Base-by-base conservation (phyloP, 1,284 basidiomycete genomes). In the Malassezia caprae region DNA sequence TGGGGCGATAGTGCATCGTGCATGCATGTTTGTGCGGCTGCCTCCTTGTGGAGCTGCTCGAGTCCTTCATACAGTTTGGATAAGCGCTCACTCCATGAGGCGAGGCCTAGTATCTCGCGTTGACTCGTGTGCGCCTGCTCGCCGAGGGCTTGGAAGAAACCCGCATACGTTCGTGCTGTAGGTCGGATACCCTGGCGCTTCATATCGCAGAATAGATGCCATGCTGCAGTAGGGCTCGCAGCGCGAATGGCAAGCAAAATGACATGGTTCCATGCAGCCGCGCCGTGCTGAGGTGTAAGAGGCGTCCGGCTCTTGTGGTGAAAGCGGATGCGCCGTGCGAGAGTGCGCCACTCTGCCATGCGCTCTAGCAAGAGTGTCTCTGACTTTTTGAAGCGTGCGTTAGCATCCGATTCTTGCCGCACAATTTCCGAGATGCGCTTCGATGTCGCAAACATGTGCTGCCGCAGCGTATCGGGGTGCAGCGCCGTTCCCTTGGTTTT, bases 251-350 rank as follows among this genome's bases (percentile, higher is more conserved):
- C 55, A 5, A 57, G 32, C 11, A n/a, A 11, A 15, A 57, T 57
- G 8, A 52, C 55, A n/a, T 57, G 55, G 30, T 57, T 57, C 55
- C 55, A 57, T 8, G 55, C 49, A 4, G 55, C 32, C 5, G 42
- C 55, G 13, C 50, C 49, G 27, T 28, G 37, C 40, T 52, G 49
- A 10, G 55, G 55, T 15, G 31, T 37, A n/a, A 41, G 4, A 10
- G 23, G 24, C 40, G 44, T 27, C 13, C 24, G 23, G 37, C 31
- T 17, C 35, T 19, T 13, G 4, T 28, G 30, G 11, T 46, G 24
- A 2, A 37, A 17, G 39, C 51, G 49, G 5, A 50, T 43, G 2
- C 26, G 28, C 12, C 50, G 55, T 4, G 41, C 34, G n/a, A 52
- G 32, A 3, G 21, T 17, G 32, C 30, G 44, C 55, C 55, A 57